These are phyloP conservation scores for Paramarasmius palmivorus DNA, from an alignment of 1,284 basidiomycete genomes.

Conservation along the genomic window DNA sequence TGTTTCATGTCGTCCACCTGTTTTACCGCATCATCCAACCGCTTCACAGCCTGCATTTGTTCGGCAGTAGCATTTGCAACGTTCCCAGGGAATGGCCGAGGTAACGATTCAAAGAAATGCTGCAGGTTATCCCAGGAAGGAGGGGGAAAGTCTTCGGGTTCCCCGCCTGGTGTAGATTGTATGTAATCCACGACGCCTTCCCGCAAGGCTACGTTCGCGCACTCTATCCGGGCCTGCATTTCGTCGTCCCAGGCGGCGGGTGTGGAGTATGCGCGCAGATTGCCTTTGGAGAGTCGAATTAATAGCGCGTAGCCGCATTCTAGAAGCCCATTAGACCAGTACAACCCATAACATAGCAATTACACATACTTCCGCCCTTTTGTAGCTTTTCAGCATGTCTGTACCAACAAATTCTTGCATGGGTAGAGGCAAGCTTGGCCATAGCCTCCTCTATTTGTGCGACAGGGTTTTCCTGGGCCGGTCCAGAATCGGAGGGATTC, in stretches of 20 bases:
- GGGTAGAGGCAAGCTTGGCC: too few relatives aligned
- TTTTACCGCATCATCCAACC: slow-evolving; percentile 13
- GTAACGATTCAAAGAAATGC: neutral
- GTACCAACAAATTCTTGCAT: too few relatives aligned
- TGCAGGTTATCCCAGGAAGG: neutral
- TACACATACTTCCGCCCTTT: neutral
- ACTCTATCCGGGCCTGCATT: neutral
- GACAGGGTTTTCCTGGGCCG: neutral
- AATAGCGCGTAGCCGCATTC: neutral
- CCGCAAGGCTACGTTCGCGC: neutral
- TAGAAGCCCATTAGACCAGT: neutral
- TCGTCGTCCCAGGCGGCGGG: neutral
- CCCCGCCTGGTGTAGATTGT: neutral
- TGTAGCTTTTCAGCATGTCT: neutral
- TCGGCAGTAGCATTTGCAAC: neutral
- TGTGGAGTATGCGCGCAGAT: neutral
- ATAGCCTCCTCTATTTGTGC: neutral
- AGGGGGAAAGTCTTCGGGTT: neutral
- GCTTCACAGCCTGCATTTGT: neutral
- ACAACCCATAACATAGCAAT: neutral
- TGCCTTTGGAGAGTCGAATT: neutral
- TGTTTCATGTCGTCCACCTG: slow-evolving; percentile 8
- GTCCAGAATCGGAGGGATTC: too few relatives aligned
- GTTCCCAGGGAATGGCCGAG: slow-evolving; percentile 5
- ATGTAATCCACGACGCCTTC: neutral